These are phyloP conservation scores for Pichia ethanolica DNA, from an alignment of 805 yeast genomes.

Conservation along the genomic window DNA sequence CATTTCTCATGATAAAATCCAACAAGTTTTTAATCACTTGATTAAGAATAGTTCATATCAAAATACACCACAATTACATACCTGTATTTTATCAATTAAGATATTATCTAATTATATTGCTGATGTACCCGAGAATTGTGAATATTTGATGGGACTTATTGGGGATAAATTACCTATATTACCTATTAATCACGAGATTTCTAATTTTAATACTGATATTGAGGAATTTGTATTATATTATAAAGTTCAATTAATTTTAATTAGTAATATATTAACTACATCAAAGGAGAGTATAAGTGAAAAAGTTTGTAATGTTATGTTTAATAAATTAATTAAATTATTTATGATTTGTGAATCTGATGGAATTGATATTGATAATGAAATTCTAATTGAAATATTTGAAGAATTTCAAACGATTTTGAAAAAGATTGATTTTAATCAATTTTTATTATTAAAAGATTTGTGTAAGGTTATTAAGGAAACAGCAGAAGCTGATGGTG, in stretches of 20 bases:
- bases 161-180: neutral
- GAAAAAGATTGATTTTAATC: neutral
- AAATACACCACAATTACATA: neutral
- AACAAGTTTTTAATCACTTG: neutral
- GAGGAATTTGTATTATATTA: neutral
- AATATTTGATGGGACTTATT: neutral
- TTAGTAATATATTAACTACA: conserved; percentile 7
- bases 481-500: neutral
- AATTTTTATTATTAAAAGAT: neutral
- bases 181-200: neutral
- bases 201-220: neutral
- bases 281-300: neutral
- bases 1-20: neutral
- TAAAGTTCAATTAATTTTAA: conserved; percentile 5
- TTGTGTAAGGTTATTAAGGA: neutral
- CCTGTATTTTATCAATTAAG: conserved; percentile 1
- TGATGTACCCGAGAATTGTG: conserved; percentile 9
- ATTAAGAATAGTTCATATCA: neutral
- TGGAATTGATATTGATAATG: neutral
- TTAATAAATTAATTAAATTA: neutral
- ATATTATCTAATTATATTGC: conserved; percentile 14
- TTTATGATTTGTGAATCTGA: neutral
- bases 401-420: neutral
- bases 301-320: neutral
- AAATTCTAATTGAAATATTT: conserved; percentile 1